Evolutionary conservation across 208 protist genomes (phyloP).

Genomic region (Vickermania ingenoplastis): DNA sequence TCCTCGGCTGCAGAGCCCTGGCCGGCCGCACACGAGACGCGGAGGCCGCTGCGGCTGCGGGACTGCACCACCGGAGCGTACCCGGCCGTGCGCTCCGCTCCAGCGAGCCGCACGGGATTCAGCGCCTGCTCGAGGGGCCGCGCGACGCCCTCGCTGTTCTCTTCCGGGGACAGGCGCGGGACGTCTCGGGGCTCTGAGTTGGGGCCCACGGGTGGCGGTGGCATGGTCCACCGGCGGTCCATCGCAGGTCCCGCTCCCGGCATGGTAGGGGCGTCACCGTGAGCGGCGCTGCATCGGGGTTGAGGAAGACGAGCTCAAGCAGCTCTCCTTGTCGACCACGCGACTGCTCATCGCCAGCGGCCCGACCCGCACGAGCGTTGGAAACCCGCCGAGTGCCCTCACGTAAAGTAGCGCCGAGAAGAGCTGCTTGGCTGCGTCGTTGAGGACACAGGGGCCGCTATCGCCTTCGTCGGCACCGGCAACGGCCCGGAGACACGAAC

Average conservation of each 20-base stretch:
- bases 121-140: not conserved
- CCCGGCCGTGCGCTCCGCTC: not conserved
- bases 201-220: not conserved
- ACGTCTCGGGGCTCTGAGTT: not conserved
- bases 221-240: not conserved
- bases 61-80: not conserved
- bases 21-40: not conserved
- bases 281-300: slow-evolving; percentile 10
- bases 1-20: not conserved
- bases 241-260: no score
- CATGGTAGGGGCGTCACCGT: not conserved
- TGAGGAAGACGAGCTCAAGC: slow-evolving; percentile 76
- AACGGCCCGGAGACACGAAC: slow-evolving; percentile 18
- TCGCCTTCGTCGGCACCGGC: slow-evolving; percentile 20
- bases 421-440: slow-evolving; percentile 54
- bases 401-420: slow-evolving; percentile 66
- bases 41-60: not conserved
- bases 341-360: slow-evolving; percentile 47
- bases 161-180: no score
- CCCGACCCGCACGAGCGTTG: slow-evolving; percentile 55
- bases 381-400: slow-evolving; percentile 68
- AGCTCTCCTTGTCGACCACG: slow-evolving; percentile 72
- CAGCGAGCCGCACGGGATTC: not conserved
- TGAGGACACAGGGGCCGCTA: slow-evolving; percentile 24
- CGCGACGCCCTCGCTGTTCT: not conserved